A percentile compares a stretch with the other conserved stretches of the same genome.
phyloP scores from a whole-genome alignment of 345 rosid species.

The Carallia pectinifolia region DNA sequence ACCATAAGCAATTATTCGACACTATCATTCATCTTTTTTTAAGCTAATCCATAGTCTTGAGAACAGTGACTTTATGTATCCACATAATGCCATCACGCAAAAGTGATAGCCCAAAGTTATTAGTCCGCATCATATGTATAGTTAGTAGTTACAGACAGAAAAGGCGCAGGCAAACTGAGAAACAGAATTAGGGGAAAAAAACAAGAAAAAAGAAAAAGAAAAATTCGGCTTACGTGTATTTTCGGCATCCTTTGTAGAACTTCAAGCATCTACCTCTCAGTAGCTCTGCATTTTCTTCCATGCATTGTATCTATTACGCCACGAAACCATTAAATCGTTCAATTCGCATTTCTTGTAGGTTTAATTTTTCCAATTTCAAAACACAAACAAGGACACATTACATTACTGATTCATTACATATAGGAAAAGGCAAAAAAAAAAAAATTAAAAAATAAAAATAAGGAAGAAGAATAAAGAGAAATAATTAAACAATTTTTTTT shows the following conservation, averaged over 20 bases:
- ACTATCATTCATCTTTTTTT: no score
- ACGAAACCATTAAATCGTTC: no score
- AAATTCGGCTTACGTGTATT: slow-evolving; percentile 48
- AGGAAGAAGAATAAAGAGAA: neutral
- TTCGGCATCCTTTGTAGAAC: slow-evolving; percentile 65
- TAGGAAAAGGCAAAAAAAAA: neutral
- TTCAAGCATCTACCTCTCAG: slow-evolving; percentile 53
- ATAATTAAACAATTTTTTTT: neutral
- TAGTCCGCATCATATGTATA: no score
- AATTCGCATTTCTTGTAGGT: no score
- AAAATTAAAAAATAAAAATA: neutral
- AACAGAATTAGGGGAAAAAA: neutral
- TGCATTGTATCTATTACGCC: slow-evolving; percentile 41
- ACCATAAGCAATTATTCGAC: no score
- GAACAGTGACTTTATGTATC: no score
- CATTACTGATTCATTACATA: neutral
- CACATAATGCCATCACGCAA: no score
- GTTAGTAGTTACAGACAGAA: no score
- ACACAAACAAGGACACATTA: neutral
- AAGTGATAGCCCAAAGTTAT: no score
- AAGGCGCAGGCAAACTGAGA: no score
- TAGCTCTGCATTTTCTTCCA: slow-evolving; percentile 64
- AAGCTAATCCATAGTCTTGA: no score
- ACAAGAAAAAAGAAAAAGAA: neutral
- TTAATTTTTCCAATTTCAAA: no score